Evolutionary conservation across 176 grass and related monocot genomes (phyloP).

Genomic region (Puya raimondii): DNA sequence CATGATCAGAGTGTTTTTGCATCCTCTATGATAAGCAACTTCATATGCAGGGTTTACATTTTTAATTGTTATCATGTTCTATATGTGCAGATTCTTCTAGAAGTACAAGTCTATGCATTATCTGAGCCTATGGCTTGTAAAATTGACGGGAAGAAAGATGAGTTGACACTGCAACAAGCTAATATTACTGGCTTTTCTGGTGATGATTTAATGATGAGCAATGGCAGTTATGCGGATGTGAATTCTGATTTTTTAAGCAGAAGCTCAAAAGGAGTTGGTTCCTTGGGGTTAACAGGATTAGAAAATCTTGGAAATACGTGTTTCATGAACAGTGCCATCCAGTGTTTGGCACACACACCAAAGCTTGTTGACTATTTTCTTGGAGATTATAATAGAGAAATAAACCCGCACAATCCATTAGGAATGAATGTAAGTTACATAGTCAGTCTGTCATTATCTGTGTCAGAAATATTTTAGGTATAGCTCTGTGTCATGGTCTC

Average conservation of each 20-base stretch:
- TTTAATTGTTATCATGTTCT: slow-evolving; percentile 29
- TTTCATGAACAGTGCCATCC: slow-evolving; percentile 97
- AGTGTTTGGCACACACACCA: slow-evolving; percentile 86
- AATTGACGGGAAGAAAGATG: slow-evolving; percentile 41
- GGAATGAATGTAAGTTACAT: slow-evolving; percentile 71
- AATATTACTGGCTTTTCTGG: neutral
- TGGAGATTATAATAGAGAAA: slow-evolving; percentile 74
- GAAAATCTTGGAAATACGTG: slow-evolving; percentile 98
- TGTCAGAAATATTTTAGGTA: too few relatives aligned
- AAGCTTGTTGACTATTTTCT: slow-evolving; percentile 88
- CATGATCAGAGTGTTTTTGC: too few relatives aligned
- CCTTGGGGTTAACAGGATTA: slow-evolving; percentile 69
- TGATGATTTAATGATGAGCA: slow-evolving; percentile 9
- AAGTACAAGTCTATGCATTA: slow-evolving; percentile 86
- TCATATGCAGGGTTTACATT: neutral
- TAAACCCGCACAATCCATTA: slow-evolving; percentile 74
- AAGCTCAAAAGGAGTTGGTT: slow-evolving; percentile 37
- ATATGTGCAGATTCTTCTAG: slow-evolving; percentile 61
- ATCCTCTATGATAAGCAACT: too few relatives aligned
- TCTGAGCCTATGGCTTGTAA: slow-evolving; percentile 39
- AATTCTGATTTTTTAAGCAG: slow-evolving; percentile 33
- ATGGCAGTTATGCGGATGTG: slow-evolving; percentile 34
- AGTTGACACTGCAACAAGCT: slow-evolving; percentile 30
- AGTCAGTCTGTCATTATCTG: neutral
- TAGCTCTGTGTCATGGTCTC: neutral